Conservation (phyloP, 352 stramenopile species). For the Globisporangium irregulare region DNA sequence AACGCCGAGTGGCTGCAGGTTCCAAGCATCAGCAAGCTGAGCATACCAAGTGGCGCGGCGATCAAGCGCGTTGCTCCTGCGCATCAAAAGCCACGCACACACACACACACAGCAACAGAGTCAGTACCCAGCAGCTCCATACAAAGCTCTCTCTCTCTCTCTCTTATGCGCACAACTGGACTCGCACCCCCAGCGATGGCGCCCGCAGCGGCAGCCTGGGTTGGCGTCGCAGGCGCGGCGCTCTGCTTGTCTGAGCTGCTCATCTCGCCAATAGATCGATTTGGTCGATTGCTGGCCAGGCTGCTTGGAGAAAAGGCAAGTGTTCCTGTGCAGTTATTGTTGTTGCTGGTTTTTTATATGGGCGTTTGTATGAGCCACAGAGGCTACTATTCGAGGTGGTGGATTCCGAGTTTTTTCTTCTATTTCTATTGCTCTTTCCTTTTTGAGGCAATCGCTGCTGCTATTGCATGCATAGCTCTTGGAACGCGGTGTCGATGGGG, state of each 20-base stretch:
- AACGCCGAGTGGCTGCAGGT: neutral
- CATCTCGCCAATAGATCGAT: neutral
- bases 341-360: slow-evolving; percentile 1
- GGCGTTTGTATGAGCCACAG: slow-evolving; percentile 2
- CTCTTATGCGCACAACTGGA: neutral
- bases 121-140: neutral
- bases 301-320: slow-evolving; percentile 3
- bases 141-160: neutral
- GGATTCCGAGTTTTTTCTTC: neutral
- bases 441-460: neutral
- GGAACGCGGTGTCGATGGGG: neutral
- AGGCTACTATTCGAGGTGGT: neutral
- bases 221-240: slow-evolving; percentile 28
- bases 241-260: slow-evolving; percentile 11
- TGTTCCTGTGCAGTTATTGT: neutral
- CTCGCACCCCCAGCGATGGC: slow-evolving; percentile 54
- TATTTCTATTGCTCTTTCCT: slow-evolving; percentile 18
- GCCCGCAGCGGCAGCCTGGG: slow-evolving; percentile 55
- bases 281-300: neutral
- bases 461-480: neutral
- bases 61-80: slow-evolving; percentile 60
- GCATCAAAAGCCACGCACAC: neutral
- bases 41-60: slow-evolving; percentile 61
- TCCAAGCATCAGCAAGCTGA: neutral
- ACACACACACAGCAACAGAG: neutral